phyloP scores from a whole-genome alignment of 2,329 filamentous ascomycete genomes.

The Neofusicoccum cordaticola region DNA sequence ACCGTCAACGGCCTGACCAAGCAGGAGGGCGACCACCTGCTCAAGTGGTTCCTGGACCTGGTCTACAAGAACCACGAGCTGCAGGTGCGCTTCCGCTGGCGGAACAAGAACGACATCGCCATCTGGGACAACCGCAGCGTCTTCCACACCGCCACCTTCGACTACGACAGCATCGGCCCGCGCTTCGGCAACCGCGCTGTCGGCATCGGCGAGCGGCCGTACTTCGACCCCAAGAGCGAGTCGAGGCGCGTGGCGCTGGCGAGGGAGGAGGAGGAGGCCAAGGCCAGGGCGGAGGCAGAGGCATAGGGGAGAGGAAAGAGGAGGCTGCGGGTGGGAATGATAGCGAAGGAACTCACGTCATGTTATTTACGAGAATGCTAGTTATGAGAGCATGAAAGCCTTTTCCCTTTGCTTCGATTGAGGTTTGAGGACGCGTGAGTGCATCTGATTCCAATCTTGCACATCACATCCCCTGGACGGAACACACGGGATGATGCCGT shows the following conservation, averaged over 20 bases:
- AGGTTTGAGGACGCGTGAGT: too few relatives aligned
- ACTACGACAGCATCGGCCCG: slow-evolving; percentile 56
- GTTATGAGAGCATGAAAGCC: too few relatives aligned
- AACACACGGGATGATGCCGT: too few relatives aligned
- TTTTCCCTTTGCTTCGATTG: too few relatives aligned
- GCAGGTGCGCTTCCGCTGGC: slow-evolving; percentile 51
- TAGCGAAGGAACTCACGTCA: too few relatives aligned
- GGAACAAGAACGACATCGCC: slow-evolving; percentile 51
- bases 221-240: slow-evolving; percentile 50
- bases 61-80: slow-evolving; percentile 52
- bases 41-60: slow-evolving; percentile 43
- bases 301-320: too few relatives aligned
- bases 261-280: background rate
- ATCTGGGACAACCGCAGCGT: slow-evolving; percentile 66
- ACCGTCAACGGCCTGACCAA: slow-evolving; percentile 45
- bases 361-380: too few relatives aligned
- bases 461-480: too few relatives aligned
- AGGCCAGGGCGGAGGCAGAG: background rate
- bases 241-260: slow-evolving; percentile 44
- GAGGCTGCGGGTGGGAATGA: too few relatives aligned
- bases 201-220: slow-evolving; percentile 55
- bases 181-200: slow-evolving; percentile 54
- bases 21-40: slow-evolving; percentile 42
- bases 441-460: too few relatives aligned
- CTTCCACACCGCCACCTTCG: slow-evolving; percentile 62